Percentiles rank a stretch among this genome's conserved stretches.
These are phyloP conservation scores for Diaporthe citriasiana DNA, from an alignment of 2,329 filamentous ascomycete genomes.

Conservation along the genomic window DNA sequence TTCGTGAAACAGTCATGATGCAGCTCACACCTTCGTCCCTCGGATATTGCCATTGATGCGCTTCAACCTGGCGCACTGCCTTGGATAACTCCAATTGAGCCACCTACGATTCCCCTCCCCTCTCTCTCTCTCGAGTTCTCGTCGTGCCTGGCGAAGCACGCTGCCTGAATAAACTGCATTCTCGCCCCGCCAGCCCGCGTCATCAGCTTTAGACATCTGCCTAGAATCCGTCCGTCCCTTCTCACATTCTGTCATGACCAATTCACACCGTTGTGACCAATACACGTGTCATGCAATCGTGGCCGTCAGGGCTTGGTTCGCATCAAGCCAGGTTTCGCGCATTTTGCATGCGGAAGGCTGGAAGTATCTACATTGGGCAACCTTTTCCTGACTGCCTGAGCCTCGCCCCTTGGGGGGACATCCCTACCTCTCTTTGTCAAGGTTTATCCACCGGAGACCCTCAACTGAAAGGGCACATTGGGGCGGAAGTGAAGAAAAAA, in stretches of 20 bases:
- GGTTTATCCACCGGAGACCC: not conserved
- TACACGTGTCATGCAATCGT: conserved; percentile 1
- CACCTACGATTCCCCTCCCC: not conserved
- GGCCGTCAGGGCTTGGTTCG: not conserved
- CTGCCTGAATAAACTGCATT: conserved; percentile 9
- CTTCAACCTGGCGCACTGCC: not conserved
- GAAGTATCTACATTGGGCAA: not conserved
- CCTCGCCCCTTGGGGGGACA: not conserved
- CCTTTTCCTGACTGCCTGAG: conserved; percentile 22
- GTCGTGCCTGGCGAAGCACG: conserved; percentile 4
- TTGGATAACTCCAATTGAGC: conserved; percentile 15
- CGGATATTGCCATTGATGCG: not conserved
- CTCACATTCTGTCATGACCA: not conserved
- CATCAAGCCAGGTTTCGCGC: not conserved
- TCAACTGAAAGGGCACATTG: not conserved
- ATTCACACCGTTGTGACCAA: not conserved
- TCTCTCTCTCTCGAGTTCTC: not conserved
- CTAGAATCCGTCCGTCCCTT: conserved; percentile 3
- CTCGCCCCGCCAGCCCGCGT: conserved; percentile 1
- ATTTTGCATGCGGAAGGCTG: not conserved
- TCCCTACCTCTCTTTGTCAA: conserved; percentile 30
- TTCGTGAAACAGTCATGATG: not conserved
- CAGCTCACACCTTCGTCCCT: not conserved
- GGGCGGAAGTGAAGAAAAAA: not conserved
- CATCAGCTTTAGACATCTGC: conserved; percentile 25